These are phyloP conservation scores for Pseudogymnoascus sp. DNA, from an alignment of 2,329 filamentous ascomycete genomes.

Conservation along the genomic window DNA sequence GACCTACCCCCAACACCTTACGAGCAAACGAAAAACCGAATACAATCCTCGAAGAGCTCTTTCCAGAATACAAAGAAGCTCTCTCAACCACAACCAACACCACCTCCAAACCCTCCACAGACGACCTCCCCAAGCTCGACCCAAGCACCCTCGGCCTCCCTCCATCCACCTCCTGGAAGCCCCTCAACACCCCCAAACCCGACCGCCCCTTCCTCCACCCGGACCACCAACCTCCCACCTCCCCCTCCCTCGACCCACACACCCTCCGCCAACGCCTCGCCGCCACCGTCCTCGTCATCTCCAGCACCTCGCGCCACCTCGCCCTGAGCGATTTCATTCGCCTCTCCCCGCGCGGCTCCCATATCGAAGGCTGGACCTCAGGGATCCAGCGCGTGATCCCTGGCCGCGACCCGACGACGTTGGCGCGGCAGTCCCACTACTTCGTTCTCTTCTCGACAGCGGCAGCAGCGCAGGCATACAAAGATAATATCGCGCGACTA, in stretches of 20 bases:
- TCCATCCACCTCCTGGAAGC: constrained; percentile 10
- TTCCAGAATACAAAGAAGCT: constrained; percentile 1
- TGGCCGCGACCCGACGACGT: constrained; percentile 54
- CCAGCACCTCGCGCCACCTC: constrained; percentile 51
- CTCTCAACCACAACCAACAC: not conserved
- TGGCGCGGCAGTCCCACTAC: constrained; percentile 59
- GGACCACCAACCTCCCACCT: not conserved
- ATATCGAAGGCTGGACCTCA: constrained; percentile 61
- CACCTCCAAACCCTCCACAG: not conserved
- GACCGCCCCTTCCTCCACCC: constrained; percentile 8
- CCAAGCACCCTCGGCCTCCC: not conserved
- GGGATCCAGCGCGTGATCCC: constrained; percentile 50
- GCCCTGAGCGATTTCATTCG: constrained; percentile 64
- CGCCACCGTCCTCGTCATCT: constrained; percentile 44
- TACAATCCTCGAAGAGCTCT: not conserved
- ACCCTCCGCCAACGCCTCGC: not conserved
- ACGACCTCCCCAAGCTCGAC: not conserved
- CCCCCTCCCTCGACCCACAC: not conserved
- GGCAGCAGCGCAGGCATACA: constrained; percentile 55
- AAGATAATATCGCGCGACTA: constrained; percentile 45
- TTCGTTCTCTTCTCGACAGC: constrained; percentile 59
- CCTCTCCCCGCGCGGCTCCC: constrained; percentile 51
- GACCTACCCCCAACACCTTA: not conserved
- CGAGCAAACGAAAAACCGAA: constrained; percentile 19
- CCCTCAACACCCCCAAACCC: not conserved